Evolutionary conservation across 306 rosid genomes (phyloP).

Genomic region (Mimosa bimucronata): DNA sequence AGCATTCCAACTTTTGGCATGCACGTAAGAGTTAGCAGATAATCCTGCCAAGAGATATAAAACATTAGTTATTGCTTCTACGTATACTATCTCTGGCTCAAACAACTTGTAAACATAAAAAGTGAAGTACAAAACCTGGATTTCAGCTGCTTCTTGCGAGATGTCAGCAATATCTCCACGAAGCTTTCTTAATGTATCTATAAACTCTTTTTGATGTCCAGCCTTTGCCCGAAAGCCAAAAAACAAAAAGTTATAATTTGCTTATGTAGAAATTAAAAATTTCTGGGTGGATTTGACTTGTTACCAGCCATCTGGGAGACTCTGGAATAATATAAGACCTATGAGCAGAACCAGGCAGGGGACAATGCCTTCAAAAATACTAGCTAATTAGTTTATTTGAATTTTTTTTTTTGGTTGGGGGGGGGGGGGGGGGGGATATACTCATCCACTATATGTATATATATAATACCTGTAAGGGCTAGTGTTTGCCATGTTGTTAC

Average conservation of each 20-base stretch:
- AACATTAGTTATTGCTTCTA: background rate
- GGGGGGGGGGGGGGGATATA: no score
- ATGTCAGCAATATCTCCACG: conserved; percentile 23
- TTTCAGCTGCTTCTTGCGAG: conserved; percentile 12
- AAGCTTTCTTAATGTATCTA: conserved; percentile 17
- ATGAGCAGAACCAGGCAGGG: background rate
- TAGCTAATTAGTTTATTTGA: background rate
- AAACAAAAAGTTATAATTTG: background rate
- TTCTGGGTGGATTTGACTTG: background rate
- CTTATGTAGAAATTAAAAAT: background rate
- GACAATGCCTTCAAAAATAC: background rate
- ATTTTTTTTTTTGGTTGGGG: no score
- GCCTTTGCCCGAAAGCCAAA: conserved; percentile 26
- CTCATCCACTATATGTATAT: background rate
- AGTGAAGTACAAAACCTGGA: background rate
- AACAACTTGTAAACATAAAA: background rate
- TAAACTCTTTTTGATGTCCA: conserved; percentile 2
- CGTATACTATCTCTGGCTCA: background rate
- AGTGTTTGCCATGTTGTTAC: conserved; percentile 12
- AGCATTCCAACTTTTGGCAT: conserved; percentile 23
- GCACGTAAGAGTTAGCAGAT: background rate
- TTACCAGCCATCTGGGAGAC: conserved; percentile 13
- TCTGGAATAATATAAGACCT: conserved; percentile 16
- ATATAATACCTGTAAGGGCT: background rate
- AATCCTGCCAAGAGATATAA: conserved; percentile 5